Evolutionary conservation across 805 yeast genomes (phyloP), one percentile per base, ranked within the genome.

Genomic region (Metschnikowia proteae): DNA sequence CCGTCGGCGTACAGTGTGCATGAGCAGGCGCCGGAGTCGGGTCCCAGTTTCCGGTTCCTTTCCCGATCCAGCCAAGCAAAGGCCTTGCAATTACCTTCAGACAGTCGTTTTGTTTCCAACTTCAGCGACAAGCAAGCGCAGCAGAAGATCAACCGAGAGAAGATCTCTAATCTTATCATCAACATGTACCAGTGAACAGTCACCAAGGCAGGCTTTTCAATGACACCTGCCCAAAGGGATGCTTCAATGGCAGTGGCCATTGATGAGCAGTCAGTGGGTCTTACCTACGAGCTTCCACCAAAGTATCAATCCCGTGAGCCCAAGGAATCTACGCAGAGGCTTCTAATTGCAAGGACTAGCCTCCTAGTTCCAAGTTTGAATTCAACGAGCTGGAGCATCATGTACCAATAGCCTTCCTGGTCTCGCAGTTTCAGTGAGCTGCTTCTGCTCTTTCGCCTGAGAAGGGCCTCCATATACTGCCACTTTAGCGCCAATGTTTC

Each of bases 141-240:
- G 51, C 70, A 76, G 50, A 71, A 71, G 52, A 68, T 70, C 36
- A 85, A 84, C 62, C 75, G 80, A 46, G 80, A 80, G 52, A 70
- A 74, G 56, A 78, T 86, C 48, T 80, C 82, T 63, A 72, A 73
- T 35, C 73, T 81, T 49, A 86, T 84, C 25, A 58, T 78, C 36
- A 67, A 71, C 29, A 70, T 71, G 71, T 71, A 40, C 30, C 36
- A 33, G 23, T 29, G 30, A 26, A 5, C 7, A 11, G 8, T 31
- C 25, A 28, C 17, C 17, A 17, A 31, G 6, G 7, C 33, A 31
- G 13, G 13, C 10, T 31, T 11, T 11, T 31, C 33, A 31, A 31
- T 1, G 33, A 7, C 2, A 11, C 13, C 10, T 31, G 17, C 17
- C n/a, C 7, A 31, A 31, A 31, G 13, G n/a, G 6, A 31, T 3